Conservation (phyloP, 2,329 filamentous ascomycete genomes). For the Fusarium euwallaceae region DNA sequence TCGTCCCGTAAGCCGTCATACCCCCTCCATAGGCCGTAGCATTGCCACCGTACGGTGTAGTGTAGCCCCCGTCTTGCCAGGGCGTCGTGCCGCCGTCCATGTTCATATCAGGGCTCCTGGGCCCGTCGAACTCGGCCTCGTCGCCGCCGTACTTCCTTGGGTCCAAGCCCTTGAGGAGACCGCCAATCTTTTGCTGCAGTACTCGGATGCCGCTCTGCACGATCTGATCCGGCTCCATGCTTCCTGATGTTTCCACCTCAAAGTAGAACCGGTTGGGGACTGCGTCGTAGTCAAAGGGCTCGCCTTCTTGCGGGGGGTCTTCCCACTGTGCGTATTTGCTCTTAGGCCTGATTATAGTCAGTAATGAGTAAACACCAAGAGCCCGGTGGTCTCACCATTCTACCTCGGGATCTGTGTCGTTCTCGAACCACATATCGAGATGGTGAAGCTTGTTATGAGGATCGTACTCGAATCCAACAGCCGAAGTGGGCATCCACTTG, state of each 20-base stretch:
- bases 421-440: conserved; percentile 94
- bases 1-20: conserved; percentile 75
- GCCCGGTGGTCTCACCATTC: conserved; percentile 78
- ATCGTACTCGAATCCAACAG: conserved; percentile 97
- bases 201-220: conserved; percentile 90
- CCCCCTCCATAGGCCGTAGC: conserved; percentile 77
- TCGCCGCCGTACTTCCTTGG: conserved; percentile 64
- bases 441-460: conserved; percentile 96
- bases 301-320: conserved; percentile 82
- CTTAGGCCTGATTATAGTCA: conserved; percentile 74
- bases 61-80: conserved; percentile 75
- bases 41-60: conserved; percentile 74
- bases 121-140: conserved; percentile 72
- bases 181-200: conserved; percentile 90
- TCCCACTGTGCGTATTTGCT: conserved; percentile 85
- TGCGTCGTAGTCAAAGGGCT: conserved; percentile 92
- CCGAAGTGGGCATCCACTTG: conserved; percentile 95
- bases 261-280: conserved; percentile 90
- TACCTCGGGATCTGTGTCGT: conserved; percentile 74
- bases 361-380: neutral
- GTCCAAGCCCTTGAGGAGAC: conserved; percentile 74
- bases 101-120: conserved; percentile 74
- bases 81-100: conserved; percentile 68
- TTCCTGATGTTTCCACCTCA: conserved; percentile 90
- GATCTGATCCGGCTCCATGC: conserved; percentile 89